Conservation (phyloP, 176 grass and related monocot genomes). For the Aegilops speltoides region DNA sequence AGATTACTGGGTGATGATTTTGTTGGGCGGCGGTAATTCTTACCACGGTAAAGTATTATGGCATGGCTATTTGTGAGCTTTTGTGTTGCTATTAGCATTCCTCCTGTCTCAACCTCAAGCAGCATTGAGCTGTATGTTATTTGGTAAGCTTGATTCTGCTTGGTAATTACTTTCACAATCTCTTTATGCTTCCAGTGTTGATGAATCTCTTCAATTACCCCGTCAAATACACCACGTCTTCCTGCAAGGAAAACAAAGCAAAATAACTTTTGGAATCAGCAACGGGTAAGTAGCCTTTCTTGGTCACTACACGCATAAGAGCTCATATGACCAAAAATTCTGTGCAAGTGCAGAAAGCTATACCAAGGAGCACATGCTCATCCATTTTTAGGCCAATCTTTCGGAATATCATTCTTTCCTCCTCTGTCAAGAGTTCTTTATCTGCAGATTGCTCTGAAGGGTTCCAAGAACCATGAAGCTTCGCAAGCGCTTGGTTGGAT, state of each 20-base stretch:
- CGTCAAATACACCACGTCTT: slow-evolving; percentile 83
- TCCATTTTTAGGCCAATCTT: slow-evolving; percentile 79
- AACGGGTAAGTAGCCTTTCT: neutral
- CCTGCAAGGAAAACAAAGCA: slow-evolving; percentile 42
- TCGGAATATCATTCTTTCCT: slow-evolving; percentile 64
- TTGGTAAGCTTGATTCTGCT: slow-evolving; percentile 51
- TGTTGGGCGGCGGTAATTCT: slow-evolving; percentile 65
- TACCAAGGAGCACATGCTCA: slow-evolving; percentile 70
- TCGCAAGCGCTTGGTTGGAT: slow-evolving; percentile 60
- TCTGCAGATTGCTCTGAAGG: slow-evolving; percentile 54
- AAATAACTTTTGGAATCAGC: slow-evolving; percentile 3
- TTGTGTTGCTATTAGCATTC: slow-evolving; percentile 61
- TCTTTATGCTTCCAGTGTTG: slow-evolving; percentile 95
- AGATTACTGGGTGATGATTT: slow-evolving; percentile 60
- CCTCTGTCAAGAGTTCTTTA: slow-evolving; percentile 73
- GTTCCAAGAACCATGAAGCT: slow-evolving; percentile 59
- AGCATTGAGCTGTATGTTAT: slow-evolving; percentile 63
- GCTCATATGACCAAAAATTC: slow-evolving; percentile 2
- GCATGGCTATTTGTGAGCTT: slow-evolving; percentile 64
- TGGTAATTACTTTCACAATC: slow-evolving; percentile 84
- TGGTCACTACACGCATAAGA: neutral
- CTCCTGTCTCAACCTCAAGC: slow-evolving; percentile 78
- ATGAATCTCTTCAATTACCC: slow-evolving; percentile 85
- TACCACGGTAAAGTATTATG: slow-evolving; percentile 93
- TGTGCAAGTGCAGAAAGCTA: neutral